These are phyloP conservation scores for Gloeopeniophorella convolvens DNA, from an alignment of 768 basidiomycete species.

Conservation along the genomic window DNA sequence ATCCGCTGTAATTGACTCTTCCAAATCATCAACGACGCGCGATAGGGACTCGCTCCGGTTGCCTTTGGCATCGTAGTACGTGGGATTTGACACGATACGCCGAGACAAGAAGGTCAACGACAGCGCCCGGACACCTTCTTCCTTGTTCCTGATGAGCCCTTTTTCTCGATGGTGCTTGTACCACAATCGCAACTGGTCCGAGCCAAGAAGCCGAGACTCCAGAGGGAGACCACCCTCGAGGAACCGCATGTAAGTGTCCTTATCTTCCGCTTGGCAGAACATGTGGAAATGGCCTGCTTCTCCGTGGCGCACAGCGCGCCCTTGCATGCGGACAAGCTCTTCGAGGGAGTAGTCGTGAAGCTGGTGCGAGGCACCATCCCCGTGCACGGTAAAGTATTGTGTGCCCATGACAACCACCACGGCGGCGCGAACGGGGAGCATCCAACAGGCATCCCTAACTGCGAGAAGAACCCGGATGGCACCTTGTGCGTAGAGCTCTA, in stretches of 20 bases:
- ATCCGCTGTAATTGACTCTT: constrained; percentile 14
- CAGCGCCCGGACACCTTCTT: constrained; percentile 69
- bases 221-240: constrained; percentile 84
- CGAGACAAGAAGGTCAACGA: constrained; percentile 76
- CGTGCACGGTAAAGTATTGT: constrained; percentile 61
- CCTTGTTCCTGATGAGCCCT: constrained; percentile 42
- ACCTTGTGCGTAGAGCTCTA: constrained; percentile 79
- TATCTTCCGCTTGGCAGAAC: constrained; percentile 85
- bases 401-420: constrained; percentile 89
- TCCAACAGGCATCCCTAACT: constrained; percentile 83
- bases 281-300: constrained; percentile 66
- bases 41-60: constrained; percentile 55
- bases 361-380: constrained; percentile 50
- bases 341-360: constrained; percentile 73
- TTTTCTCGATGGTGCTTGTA: constrained; percentile 34
- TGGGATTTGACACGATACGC: constrained; percentile 71
- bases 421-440: constrained; percentile 74
- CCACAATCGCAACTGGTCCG: constrained; percentile 43
- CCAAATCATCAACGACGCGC: constrained; percentile 55
- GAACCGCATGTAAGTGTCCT: constrained; percentile 76
- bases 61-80: constrained; percentile 65
- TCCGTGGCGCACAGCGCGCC: constrained; percentile 58
- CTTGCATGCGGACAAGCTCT: constrained; percentile 90
- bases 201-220: constrained; percentile 69
- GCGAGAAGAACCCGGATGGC: constrained; percentile 74